phyloP scores from a whole-genome alignment of 441 rosid species.

The Isatis lusitanica region DNA sequence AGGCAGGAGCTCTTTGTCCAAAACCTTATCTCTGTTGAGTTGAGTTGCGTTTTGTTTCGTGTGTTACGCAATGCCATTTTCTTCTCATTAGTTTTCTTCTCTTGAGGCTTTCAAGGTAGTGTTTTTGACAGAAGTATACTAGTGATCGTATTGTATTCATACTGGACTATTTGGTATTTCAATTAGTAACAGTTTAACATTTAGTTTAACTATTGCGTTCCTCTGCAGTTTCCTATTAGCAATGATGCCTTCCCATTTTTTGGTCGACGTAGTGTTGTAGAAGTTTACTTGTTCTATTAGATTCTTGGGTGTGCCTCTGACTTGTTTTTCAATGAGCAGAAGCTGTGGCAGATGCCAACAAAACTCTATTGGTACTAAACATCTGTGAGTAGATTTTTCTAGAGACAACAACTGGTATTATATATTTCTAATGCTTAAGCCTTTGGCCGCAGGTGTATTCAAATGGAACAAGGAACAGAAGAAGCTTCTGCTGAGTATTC shows the following conservation, averaged over 20 bases:
- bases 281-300: no score
- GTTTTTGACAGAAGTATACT: no score
- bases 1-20: slow-evolving; percentile 45
- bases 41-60: not conserved
- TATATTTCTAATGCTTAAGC: not conserved
- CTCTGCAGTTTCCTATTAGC: not conserved
- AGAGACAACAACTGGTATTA: not conserved
- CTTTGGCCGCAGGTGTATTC: slow-evolving; percentile 16
- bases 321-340: slow-evolving; percentile 45
- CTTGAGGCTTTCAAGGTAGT: no score
- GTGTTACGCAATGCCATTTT: not conserved
- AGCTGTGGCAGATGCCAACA: slow-evolving; percentile 78
- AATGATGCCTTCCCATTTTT: no score
- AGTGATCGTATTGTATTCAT: not conserved
- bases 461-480: slow-evolving; percentile 10
- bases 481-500: slow-evolving; percentile 18
- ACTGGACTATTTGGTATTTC: not conserved
- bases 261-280: no score
- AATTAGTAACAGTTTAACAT: not conserved
- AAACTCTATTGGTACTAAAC: slow-evolving; percentile 4
- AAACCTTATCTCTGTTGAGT: not conserved
- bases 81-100: no score
- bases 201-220: not conserved
- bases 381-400: not conserved
- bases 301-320: not conserved